Base-by-base conservation (phyloP, 202 grass and related monocot genomes). In the Schoenoplectus triqueter region DNA sequence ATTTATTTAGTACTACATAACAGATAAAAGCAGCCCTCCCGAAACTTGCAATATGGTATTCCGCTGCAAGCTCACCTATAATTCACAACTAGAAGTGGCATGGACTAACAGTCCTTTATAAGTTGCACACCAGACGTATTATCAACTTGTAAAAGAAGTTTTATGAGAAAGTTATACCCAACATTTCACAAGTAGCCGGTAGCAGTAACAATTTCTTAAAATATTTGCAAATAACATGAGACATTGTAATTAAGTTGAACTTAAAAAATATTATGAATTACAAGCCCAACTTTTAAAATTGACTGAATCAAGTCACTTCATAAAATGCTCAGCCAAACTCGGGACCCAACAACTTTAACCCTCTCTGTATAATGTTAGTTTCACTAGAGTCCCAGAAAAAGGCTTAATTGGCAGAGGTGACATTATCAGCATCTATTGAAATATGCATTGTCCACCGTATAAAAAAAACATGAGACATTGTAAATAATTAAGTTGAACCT, bases 231-330 rank as follows among this genome's bases (percentile, higher is more conserved):
- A 62, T 20, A 19, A 63, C 13, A n/a, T 2, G 13, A 69, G 40
- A 45, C 40, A 69, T 69, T 45, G 2, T 14, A 69, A 73, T 17
- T 5, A 19, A 73, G 31, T 31, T 31, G 31, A 31, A 31, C 45
- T 72, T 72, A 72, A 72, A 72, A 72, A 20, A 49, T 72, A 48
- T 42, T 41, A 69, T 44, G 13, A 69, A 69, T 44, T 49, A 48
- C 15, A n/a, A 31, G 31, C 31, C 31, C 31, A 31, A 31, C 31
- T 31, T 31, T 31, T 31, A 0, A 31, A 31, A 31, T 31, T 31
- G 31, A 31, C 31, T 31, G 31, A 31, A 31, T 31, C 31, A 31
- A 31, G n/a, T 31, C 31, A 31, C 31, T 31, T 31, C 31, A 31
- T 31, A 31, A 31, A 31, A 31, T 31, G 31, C 31, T 31, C 31